phyloP scores from a whole-genome alignment of 768 basidiomycete species.

The Mycena crocata region DNA sequence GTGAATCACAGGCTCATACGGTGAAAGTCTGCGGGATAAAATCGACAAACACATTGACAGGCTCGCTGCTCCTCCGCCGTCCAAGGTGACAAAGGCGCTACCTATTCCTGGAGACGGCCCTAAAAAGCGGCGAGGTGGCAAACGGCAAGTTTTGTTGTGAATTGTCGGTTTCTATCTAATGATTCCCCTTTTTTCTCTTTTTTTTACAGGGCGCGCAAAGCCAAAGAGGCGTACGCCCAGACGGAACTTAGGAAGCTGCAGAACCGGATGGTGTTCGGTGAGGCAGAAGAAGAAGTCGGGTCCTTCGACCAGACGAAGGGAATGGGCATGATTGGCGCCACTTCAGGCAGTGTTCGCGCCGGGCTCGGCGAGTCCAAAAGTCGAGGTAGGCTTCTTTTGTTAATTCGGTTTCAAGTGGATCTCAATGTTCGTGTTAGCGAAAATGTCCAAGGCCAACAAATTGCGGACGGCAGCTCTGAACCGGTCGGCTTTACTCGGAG shows the following conservation, averaged over 20 bases:
- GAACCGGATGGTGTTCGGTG: conserved; percentile 96
- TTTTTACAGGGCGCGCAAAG: conserved; percentile 83
- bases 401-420: conserved; percentile 1
- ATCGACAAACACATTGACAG: conserved; percentile 94
- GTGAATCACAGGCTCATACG: conserved; percentile 72
- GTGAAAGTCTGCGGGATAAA: conserved; percentile 82
- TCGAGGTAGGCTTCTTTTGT: conserved; percentile 69
- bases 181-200: conserved; percentile 4
- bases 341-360: conserved; percentile 91
- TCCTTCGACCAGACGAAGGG: conserved; percentile 99
- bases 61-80: conserved; percentile 92
- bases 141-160: conserved; percentile 67
- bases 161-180: not conserved
- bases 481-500: conserved; percentile 69
- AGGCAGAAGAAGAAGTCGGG: conserved; percentile 95
- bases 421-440: conserved; percentile 66
- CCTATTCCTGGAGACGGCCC: conserved; percentile 96
- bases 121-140: conserved; percentile 95
- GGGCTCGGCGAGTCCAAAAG: conserved; percentile 90
- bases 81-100: conserved; percentile 92
- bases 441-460: conserved; percentile 95
- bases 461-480: conserved; percentile 88
- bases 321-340: conserved; percentile 93
- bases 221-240: conserved; percentile 98
- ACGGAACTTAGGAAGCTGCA: conserved; percentile 97